Evolutionary conservation across 306 rosid genomes (phyloP).

Genomic region (Pterocarpus macrocarpus): DNA sequence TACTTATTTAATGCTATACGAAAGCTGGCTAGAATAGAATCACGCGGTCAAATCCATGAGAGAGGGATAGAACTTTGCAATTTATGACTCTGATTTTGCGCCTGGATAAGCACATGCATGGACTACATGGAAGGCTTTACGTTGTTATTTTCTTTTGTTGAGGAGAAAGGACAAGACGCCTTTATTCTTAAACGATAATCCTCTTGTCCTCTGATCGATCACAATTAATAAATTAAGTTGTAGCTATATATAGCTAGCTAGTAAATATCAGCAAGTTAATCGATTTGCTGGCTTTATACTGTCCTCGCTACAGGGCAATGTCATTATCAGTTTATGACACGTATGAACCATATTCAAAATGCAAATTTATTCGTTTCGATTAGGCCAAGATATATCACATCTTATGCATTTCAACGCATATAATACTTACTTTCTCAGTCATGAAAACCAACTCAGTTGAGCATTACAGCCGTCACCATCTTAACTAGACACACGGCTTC

Average conservation of each 20-base stretch:
- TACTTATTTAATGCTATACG: constrained; percentile 10
- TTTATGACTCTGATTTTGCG: not conserved
- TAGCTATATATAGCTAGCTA: not conserved
- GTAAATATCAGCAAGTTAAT: not conserved
- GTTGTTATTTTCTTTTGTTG: not conserved
- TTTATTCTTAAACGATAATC: constrained; percentile 21
- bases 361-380: not conserved
- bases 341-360: constrained; percentile 10
- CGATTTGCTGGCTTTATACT: not conserved
- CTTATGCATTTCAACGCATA: not conserved
- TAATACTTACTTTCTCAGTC: no score
- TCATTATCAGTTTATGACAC: constrained; percentile 15
- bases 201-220: not conserved
- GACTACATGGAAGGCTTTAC: not conserved
- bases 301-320: not conserved
- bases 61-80: not conserved
- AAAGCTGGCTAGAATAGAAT: constrained; percentile 32
- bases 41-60: constrained; percentile 12
- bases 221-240: not conserved
- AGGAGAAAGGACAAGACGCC: no score
- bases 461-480: not conserved
- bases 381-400: not conserved
- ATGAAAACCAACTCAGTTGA: no score
- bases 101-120: no score
- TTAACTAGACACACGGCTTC: not conserved